A percentile compares a stretch with the other conserved stretches of the same genome.
phyloP scores from a whole-genome alignment of 225 moss, liverwort and hornwort species.

The Marchantia paleacea region DNA sequence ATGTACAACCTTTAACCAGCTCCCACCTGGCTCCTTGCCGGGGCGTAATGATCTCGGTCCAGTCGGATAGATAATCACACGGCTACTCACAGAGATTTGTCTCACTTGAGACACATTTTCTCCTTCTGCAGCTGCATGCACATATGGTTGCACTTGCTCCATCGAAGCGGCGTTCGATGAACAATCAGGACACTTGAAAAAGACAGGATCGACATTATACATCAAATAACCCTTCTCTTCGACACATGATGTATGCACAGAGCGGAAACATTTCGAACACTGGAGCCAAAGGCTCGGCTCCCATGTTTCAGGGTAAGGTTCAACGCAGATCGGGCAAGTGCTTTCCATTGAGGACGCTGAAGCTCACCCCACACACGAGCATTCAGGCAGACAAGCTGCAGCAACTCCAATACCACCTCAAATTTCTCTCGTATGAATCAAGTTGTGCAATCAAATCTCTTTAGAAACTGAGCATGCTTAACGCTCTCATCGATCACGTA shows the following conservation, averaged over 20 bases:
- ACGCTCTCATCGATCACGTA: too few species aligned
- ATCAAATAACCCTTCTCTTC: neutral
- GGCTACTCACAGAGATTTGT: neutral
- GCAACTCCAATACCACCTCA: neutral
- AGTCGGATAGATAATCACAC: neutral
- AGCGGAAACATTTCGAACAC: conserved; percentile 1
- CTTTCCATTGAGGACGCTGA: neutral
- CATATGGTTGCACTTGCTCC: neutral
- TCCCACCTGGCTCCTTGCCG: neutral
- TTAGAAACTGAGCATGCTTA: too few species aligned
- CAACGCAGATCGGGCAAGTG: neutral
- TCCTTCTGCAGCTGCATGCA: neutral
- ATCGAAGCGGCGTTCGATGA: neutral
- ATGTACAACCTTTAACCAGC: neutral
- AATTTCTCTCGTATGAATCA: neutral
- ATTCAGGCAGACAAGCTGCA: neutral
- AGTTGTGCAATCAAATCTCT: too few species aligned
- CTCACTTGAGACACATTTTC: neutral
- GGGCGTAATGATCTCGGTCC: neutral
- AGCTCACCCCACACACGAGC: neutral
- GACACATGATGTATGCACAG: neutral
- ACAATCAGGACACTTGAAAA: neutral
- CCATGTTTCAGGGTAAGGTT: neutral
- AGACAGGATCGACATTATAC: neutral
- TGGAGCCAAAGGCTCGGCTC: neutral